Percentiles rank a stretch among this genome's conserved stretches.
These are phyloP conservation scores for Eragrostis curvula DNA, from an alignment of 176 grass and related monocot species.

Conservation along the genomic window DNA sequence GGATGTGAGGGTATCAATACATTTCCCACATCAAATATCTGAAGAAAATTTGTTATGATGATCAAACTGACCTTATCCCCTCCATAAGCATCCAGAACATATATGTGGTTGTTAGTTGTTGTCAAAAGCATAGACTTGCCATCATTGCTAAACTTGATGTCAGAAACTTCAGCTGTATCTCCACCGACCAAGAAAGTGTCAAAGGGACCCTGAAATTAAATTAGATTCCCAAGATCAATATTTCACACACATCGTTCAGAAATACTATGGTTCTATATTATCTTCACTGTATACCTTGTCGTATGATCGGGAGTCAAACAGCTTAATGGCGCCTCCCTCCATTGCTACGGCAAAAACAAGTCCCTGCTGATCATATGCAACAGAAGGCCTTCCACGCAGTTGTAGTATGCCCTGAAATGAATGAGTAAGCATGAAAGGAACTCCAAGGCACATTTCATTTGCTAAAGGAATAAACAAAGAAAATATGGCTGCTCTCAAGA, in stretches of 20 bases:
- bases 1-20: conserved; percentile 1
- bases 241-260: neutral
- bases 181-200: conserved; percentile 96
- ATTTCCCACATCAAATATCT: conserved; percentile 1
- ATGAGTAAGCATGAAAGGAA: conserved; percentile 41
- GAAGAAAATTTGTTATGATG: conserved; percentile 14
- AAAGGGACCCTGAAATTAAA: conserved; percentile 84
- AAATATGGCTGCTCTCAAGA: conserved; percentile 18
- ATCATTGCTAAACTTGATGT: conserved; percentile 98
- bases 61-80: conserved; percentile 75
- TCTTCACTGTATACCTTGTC: conserved; percentile 70
- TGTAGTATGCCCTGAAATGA: conserved; percentile 80
- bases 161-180: conserved; percentile 95
- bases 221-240: conserved; percentile 26
- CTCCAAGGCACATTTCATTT: conserved; percentile 31
- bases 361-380: conserved; percentile 99
- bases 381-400: conserved; percentile 89
- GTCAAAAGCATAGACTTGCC: conserved; percentile 98
- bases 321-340: conserved; percentile 97
- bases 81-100: conserved; percentile 97
- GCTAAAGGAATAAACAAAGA: conserved; percentile 22
- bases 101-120: conserved; percentile 97
- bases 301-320: conserved; percentile 97
- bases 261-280: conserved; percentile 22
- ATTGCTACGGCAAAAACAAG: conserved; percentile 98